Conservation (phyloP, 2,329 filamentous ascomycete species). For the Diaporthe humulicola region DNA sequence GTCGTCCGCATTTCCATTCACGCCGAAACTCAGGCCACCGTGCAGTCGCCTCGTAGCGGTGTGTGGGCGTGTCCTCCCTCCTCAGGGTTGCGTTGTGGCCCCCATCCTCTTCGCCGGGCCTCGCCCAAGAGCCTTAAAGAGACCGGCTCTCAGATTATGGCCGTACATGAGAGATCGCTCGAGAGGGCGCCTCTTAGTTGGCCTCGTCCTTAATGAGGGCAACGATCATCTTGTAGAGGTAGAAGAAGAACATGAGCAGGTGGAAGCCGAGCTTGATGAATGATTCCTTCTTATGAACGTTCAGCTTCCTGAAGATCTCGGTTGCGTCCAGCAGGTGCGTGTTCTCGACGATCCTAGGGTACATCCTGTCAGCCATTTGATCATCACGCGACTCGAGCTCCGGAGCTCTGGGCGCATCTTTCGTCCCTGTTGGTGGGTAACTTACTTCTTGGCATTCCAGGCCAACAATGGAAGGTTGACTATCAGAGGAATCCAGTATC, state of each 20-base stretch:
- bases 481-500: conserved; percentile 95
- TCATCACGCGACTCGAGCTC: neutral
- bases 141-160: neutral
- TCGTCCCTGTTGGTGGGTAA: conserved; percentile 43
- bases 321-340: conserved; percentile 97
- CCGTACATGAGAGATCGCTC: conserved; percentile 12
- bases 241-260: conserved; percentile 99
- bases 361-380: neutral
- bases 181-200: conserved; percentile 67
- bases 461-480: conserved; percentile 92
- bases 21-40: neutral
- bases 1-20: neutral
- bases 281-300: conserved; percentile 99
- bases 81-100: neutral
- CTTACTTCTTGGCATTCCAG: conserved; percentile 98
- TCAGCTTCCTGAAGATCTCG: conserved; percentile 99
- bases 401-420: neutral
- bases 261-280: conserved; percentile 99
- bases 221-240: conserved; percentile 98
- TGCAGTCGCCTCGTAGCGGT: conserved; percentile 24
- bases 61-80: conserved; percentile 1
- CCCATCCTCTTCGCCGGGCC: neutral
- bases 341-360: conserved; percentile 89
- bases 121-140: conserved; percentile 5
- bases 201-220: conserved; percentile 96